Evolutionary conservation across 78 protist species (phyloP).

Genomic region (Fonticula alba): DNA sequence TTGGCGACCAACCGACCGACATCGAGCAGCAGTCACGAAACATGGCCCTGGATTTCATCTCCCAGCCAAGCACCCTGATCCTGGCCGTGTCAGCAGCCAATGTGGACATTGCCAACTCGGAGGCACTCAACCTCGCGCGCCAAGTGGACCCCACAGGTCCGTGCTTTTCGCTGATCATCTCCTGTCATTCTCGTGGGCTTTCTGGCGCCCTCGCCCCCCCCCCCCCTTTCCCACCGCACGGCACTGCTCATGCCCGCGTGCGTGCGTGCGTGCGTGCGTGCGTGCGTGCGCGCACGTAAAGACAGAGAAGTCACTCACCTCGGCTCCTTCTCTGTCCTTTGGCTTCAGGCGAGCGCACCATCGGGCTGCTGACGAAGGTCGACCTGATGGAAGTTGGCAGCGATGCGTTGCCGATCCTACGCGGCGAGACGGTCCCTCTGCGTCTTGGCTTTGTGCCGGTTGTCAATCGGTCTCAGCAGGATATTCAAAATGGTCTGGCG

Average conservation of each 20-base stretch:
- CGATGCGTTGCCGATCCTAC: slow-evolving; percentile 64
- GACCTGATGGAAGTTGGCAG: slow-evolving; percentile 82
- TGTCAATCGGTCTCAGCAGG: slow-evolving; percentile 63
- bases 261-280: no score
- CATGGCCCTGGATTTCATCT: slow-evolving; percentile 49
- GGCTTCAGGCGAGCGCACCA: slow-evolving; percentile 73
- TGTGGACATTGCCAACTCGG: slow-evolving; percentile 75
- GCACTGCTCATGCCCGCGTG: no score
- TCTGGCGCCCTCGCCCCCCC: no score
- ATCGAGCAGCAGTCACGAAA: slow-evolving; percentile 55
- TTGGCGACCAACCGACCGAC: slow-evolving; percentile 77
- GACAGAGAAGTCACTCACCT: no score
- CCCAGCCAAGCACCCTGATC: slow-evolving; percentile 56
- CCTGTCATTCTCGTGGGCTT: no score
- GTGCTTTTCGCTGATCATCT: no score
- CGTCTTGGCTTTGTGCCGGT: slow-evolving; percentile 66
- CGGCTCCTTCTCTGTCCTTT: no score
- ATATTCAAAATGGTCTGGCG: no score
- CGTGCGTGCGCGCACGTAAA: no score
- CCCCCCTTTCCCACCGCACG: no score
- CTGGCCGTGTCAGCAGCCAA: slow-evolving; percentile 89
- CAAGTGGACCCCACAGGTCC: slow-evolving; percentile 68
- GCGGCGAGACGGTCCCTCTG: slow-evolving; percentile 34
- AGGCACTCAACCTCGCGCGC: slow-evolving; percentile 65
- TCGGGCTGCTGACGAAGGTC: slow-evolving; percentile 88